Evolutionary conservation across 805 yeast species (phyloP).

Genomic region (Candida yuanshanica): DNA sequence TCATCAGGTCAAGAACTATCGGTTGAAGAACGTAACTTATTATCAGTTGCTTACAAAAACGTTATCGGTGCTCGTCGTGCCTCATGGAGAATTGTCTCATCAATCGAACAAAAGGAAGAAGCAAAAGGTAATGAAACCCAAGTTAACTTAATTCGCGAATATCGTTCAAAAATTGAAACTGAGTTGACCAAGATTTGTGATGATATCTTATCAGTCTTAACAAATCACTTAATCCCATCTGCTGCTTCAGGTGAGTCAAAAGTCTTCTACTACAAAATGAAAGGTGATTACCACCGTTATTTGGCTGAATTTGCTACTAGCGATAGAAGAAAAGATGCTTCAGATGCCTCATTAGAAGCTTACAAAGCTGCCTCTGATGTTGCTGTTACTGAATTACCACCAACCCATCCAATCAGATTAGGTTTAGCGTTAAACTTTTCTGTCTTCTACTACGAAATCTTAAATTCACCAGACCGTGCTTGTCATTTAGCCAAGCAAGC

Average conservation of each 20-base stretch:
- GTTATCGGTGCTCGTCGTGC: constrained; percentile 99
- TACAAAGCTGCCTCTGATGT: constrained; percentile 95
- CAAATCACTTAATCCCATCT: constrained; percentile 84
- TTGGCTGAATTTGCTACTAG: constrained; percentile 93
- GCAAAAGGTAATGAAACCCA: constrained; percentile 91
- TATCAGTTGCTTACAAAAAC: constrained; percentile 96
- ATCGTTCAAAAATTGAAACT: constrained; percentile 89
- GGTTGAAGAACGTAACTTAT: constrained; percentile 95
- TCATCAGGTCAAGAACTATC: constrained; percentile 92
- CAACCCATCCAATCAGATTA: constrained; percentile 97
- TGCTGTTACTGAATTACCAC: constrained; percentile 94
- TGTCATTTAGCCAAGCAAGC: constrained; percentile 99
- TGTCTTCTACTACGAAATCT: constrained; percentile 96
- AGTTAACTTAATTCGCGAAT: constrained; percentile 83
- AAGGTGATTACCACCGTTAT: constrained; percentile 99
- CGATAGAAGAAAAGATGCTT: constrained; percentile 89
- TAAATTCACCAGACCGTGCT: constrained; percentile 97
- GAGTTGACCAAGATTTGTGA: constrained; percentile 92
- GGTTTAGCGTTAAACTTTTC: constrained; percentile 98
- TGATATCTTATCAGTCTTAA: constrained; percentile 83
- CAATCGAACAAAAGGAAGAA: constrained; percentile 97
- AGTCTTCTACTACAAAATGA: constrained; percentile 98
- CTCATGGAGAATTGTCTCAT: constrained; percentile 97
- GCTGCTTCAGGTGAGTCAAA: constrained; percentile 97
- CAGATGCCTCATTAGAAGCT: constrained; percentile 88